Evolutionary conservation across 345 rosid species (phyloP).

Genomic region (Sapria himalayana): DNA sequence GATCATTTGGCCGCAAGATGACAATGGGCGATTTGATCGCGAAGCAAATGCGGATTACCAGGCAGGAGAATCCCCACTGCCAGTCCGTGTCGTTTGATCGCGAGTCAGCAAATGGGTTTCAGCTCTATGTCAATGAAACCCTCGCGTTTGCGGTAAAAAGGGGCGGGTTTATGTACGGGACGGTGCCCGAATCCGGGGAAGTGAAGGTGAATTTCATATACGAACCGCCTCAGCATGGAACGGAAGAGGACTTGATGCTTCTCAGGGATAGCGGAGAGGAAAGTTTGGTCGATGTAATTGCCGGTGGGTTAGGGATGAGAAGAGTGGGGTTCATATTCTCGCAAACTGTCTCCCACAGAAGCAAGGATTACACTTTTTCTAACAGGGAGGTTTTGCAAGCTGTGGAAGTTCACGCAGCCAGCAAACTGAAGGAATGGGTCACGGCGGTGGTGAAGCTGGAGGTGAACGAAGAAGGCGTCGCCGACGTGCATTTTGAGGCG

Average conservation of each 20-base stretch:
- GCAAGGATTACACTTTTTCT: constrained; percentile 60
- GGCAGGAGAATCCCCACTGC: constrained; percentile 74
- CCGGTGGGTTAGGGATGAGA: constrained; percentile 65
- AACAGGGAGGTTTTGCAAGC: constrained; percentile 59
- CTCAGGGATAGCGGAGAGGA: constrained; percentile 52
- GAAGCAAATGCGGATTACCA: constrained; percentile 57
- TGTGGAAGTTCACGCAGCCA: constrained; percentile 52
- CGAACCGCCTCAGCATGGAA: constrained; percentile 81
- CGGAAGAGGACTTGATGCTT: constrained; percentile 32
- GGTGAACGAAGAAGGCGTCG: constrained; percentile 66
- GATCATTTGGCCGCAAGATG: constrained; percentile 93
- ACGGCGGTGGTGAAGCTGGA: constrained; percentile 75
- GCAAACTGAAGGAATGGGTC: constrained; percentile 77
- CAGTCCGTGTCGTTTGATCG: constrained; percentile 75
- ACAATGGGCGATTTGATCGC: constrained; percentile 88
- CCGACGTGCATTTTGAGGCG: constrained; percentile 84
- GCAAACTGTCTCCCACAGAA: constrained; percentile 48
- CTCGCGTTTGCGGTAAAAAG: constrained; percentile 70
- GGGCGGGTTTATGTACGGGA: constrained; percentile 86
- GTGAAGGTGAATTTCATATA: constrained; percentile 77
- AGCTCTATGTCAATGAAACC: constrained; percentile 47
- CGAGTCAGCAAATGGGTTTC: constrained; percentile 59
- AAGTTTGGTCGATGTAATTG: constrained; percentile 55
- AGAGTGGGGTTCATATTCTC: constrained; percentile 69
- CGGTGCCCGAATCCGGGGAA: constrained; percentile 47